These are phyloP conservation scores for Lipomyces lipofer DNA, from an alignment of 805 yeast species.

Conservation along the genomic window DNA sequence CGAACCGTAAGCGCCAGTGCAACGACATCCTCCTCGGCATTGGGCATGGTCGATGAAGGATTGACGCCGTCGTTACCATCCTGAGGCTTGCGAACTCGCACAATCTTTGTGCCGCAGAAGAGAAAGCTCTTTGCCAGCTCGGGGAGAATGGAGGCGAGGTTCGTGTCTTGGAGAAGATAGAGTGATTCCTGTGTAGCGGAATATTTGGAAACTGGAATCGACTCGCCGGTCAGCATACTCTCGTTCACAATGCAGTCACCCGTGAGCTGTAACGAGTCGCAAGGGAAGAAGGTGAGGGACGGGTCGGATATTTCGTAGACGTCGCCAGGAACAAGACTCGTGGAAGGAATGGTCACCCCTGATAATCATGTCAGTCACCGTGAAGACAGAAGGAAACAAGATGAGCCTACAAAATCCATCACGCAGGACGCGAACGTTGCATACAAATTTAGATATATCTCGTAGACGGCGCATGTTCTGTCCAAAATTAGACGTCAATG, in stretches of 20 bases:
- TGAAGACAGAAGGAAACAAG: background rate
- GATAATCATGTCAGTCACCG: conserved; percentile 45
- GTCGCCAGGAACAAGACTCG: conserved; percentile 93
- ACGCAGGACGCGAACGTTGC: conserved; percentile 85
- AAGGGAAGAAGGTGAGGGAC: conserved; percentile 68
- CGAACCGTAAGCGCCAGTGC: conserved; percentile 85
- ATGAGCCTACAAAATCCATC: conserved; percentile 61
- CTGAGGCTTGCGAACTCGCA: conserved; percentile 69
- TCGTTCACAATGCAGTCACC: conserved; percentile 98
- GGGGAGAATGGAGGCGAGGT: conserved; percentile 56
- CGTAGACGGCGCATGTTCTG: conserved; percentile 58
- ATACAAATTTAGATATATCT: conserved; percentile 69
- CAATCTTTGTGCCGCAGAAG: conserved; percentile 85
- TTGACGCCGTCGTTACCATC: conserved; percentile 5
- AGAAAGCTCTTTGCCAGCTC: conserved; percentile 72
- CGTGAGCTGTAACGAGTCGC: conserved; percentile 80
- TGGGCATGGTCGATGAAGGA: background rate
- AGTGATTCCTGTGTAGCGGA: conserved; percentile 66
- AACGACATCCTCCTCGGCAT: conserved; percentile 51
- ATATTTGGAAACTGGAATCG: conserved; percentile 88
- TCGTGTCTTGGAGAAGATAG: conserved; percentile 33
- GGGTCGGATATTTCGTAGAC: conserved; percentile 91
- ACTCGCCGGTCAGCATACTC: conserved; percentile 97
- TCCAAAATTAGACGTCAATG: background rate
- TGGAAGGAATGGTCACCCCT: conserved; percentile 68